These are phyloP conservation scores for Grifola frondosa DNA, from an alignment of 1,284 basidiomycete species.

Conservation along the genomic window DNA sequence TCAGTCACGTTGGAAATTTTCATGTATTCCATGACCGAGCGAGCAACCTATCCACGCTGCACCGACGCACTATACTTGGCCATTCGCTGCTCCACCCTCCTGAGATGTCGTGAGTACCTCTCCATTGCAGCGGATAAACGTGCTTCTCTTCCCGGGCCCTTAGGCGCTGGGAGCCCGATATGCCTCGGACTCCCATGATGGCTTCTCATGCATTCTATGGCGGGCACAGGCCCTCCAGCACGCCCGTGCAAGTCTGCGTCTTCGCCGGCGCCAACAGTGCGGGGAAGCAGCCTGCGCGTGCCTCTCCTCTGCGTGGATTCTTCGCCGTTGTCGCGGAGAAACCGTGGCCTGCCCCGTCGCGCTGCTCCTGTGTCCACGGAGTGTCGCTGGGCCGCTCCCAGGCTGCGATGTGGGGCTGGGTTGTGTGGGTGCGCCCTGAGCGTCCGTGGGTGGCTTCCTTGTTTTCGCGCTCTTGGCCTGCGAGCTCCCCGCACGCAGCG, in stretches of 20 bases:
- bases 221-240: neutral
- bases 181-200: conserved; percentile 18
- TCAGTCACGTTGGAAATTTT: too few species aligned
- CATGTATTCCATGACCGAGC: too few species aligned
- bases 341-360: conserved; percentile 9
- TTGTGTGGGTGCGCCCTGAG: neutral
- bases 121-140: conserved; percentile 13
- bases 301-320: conserved; percentile 14
- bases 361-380: neutral
- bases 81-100: neutral
- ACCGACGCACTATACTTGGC: too few species aligned
- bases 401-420: too few species aligned
- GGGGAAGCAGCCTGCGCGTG: conserved; percentile 9
- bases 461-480: neutral
- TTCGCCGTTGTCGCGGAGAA: conserved; percentile 17
- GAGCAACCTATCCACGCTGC: too few species aligned
- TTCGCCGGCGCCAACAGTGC: neutral
- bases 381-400: neutral
- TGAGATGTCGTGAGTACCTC: conserved; percentile 5
- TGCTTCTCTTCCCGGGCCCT: conserved; percentile 7
- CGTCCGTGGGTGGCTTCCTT: conserved; percentile 1
- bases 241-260: neutral
- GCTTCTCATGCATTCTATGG: neutral
- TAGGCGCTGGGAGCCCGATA: conserved; percentile 21
- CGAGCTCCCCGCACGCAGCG: neutral